Percentiles rank a stretch among this genome's conserved stretches.
Conservation (phyloP, 768 basidiomycete species). For the Chalciporus pseudorubinellus region DNA sequence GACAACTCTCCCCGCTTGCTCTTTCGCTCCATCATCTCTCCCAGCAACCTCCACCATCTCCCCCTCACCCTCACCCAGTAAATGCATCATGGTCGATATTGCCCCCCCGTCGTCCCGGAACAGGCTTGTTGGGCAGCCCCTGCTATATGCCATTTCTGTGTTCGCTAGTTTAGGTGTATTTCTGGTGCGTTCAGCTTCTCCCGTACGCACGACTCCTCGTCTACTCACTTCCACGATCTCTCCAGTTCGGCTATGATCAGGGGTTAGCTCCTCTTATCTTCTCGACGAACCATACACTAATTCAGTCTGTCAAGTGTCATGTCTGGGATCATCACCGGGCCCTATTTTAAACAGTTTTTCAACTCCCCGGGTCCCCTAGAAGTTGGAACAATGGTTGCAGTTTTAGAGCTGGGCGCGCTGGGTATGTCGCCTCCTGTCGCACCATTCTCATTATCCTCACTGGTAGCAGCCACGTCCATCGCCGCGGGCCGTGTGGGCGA, state of each 20-base stretch:
- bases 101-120: conserved; percentile 31
- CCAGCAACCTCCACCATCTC: not conserved
- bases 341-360: conserved; percentile 81
- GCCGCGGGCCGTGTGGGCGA: conserved; percentile 90
- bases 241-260: conserved; percentile 88
- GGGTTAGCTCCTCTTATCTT: conserved; percentile 46
- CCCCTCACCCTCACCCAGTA: conserved; percentile 19
- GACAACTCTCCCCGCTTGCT: conserved; percentile 2
- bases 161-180: conserved; percentile 87
- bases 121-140: conserved; percentile 71
- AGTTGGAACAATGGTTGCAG: conserved; percentile 94
- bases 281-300: conserved; percentile 6
- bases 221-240: not conserved
- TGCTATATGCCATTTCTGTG: conserved; percentile 76
- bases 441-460: not conserved
- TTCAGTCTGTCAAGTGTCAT: conserved; percentile 56
- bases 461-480: conserved; percentile 71
- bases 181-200: conserved; percentile 49
- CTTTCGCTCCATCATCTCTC: conserved; percentile 15
- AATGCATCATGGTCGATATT: conserved; percentile 56
- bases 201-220: not conserved
- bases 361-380: conserved; percentile 69
- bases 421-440: conserved; percentile 44
- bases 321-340: conserved; percentile 89
- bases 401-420: conserved; percentile 89